A percentile compares a stretch with the other conserved stretches of the same genome.
phyloP scores from a whole-genome alignment of 768 basidiomycete species.

The Russula foetens region DNA sequence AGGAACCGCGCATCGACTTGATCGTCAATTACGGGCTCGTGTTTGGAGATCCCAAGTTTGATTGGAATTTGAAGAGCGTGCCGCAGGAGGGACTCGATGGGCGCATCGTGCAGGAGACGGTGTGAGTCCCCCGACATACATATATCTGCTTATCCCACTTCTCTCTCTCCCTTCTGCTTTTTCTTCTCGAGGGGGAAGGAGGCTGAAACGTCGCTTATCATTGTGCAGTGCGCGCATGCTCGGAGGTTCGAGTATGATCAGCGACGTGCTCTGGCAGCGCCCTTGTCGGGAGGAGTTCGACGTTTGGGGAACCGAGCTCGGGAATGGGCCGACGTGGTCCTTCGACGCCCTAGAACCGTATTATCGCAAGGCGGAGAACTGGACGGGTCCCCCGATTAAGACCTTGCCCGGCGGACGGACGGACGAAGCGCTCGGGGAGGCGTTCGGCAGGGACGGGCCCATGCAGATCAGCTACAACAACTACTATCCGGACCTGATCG shows the following conservation, averaged over 20 bases:
- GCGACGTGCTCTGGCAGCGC: conserved; percentile 19
- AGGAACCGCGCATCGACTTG: conserved; percentile 13
- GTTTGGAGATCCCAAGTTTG: conserved; percentile 13
- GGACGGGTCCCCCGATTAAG: conserved; percentile 12
- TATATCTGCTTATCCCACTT: too few species aligned
- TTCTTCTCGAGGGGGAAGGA: not conserved
- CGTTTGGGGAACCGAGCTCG: conserved; percentile 14
- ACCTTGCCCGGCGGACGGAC: conserved; percentile 7
- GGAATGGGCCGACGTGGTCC: conserved; percentile 13
- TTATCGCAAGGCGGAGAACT: conserved; percentile 17
- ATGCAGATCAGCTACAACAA: conserved; percentile 19
- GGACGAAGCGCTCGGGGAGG: not conserved
- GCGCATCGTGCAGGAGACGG: conserved; percentile 15
- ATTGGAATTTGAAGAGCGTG: conserved; percentile 18
- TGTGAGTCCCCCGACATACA: too few species aligned
- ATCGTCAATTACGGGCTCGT: conserved; percentile 13
- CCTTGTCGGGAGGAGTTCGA: conserved; percentile 18
- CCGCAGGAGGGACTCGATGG: conserved; percentile 14
- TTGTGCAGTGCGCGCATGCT: conserved; percentile 11
- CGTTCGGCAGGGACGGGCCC: conserved; percentile 9
- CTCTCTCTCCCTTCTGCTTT: rapidly evolving
- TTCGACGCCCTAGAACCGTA: conserved; percentile 16
- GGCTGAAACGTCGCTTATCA: too few species aligned
- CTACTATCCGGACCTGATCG: conserved; percentile 14
- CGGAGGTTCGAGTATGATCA: conserved; percentile 19